These are phyloP conservation scores for Melastoma malabathricum DNA, from an alignment of 345 rosid species.

Conservation along the genomic window DNA sequence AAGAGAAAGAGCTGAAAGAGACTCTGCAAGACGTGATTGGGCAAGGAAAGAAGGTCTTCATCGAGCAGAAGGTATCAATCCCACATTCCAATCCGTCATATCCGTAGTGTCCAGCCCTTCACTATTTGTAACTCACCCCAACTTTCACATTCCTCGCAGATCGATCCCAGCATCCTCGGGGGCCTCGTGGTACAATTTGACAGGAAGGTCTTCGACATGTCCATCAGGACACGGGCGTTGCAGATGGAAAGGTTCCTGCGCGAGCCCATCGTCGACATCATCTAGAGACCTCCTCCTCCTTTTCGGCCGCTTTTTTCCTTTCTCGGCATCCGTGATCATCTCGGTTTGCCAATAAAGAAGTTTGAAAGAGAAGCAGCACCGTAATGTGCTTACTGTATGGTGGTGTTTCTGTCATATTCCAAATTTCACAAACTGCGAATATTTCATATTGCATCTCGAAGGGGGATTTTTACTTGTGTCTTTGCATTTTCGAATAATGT, in stretches of 20 bases:
- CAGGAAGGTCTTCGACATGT: slow-evolving; percentile 95
- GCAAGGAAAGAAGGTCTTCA: slow-evolving; percentile 53
- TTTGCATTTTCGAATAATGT: too few species aligned
- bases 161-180: slow-evolving; percentile 85
- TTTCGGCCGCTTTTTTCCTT: too few species aligned
- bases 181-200: slow-evolving; percentile 75
- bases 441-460: too few species aligned
- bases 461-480: too few species aligned
- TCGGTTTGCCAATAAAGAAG: too few species aligned
- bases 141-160: slow-evolving; percentile 24
- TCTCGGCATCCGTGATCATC: too few species aligned
- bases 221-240: slow-evolving; percentile 70
- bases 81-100: background rate
- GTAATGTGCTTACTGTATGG: too few species aligned
- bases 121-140: background rate
- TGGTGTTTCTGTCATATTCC: too few species aligned
- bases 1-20: slow-evolving; percentile 78
- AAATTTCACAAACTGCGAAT: too few species aligned
- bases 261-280: slow-evolving; percentile 28
- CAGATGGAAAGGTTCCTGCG: slow-evolving; percentile 94
- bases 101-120: background rate
- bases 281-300: background rate
- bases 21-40: slow-evolving; percentile 70
- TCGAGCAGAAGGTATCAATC: slow-evolving; percentile 66
- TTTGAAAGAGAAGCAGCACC: too few species aligned